Evolutionary conservation across 2,329 filamentous ascomycete species (phyloP), one percentile per base, ranked within the genome.

Genomic region (Aspergillus proliferans): DNA sequence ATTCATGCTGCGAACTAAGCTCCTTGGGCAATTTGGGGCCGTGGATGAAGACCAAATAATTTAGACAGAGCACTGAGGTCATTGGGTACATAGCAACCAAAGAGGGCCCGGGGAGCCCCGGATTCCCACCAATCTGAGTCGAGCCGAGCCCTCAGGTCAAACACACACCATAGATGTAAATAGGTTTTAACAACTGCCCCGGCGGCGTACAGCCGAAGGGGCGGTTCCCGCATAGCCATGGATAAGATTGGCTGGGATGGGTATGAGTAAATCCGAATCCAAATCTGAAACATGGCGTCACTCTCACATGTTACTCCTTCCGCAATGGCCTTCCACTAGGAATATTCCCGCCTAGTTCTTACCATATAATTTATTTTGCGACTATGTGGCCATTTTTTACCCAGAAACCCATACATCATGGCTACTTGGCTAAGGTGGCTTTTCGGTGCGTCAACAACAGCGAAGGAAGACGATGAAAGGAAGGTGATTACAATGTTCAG

Each of bases 21-120:
- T 54, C 33, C 47, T 54, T 24, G 41, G 47, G 42, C 45, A 54
- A 50, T 54, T 49, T 26, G 42, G 30, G 45, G 52, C 50, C 21
- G 42, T 54, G 15, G 3, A 38, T 6, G 21, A 38, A 9, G 30
- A 24, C 14, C 38, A 44, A 48, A 43, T 48, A 39, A 19, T 24
- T 43, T 21, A 48, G 46, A 28, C 28, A 21, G 28, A 48, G 30
- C 46, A 48, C 40, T 48, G 40, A 43, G 46, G 46, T 44, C 40
- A 15, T 43, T 24, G 7, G 46, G 26, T 43, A 48, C 10, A 44
- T 22, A 41, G 39, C 2, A 41, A 22, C 18, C 39, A 41, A 1
- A 41, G 21, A 22, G 21, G 18, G 39, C 15, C 39, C 12, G 15
- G 39, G 18, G 18, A 22, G 6, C 18, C 39, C 18, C 39, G 8